These are phyloP conservation scores for Penicillium psychrofluorescens DNA, from an alignment of 495 filamentous ascomycete genomes.

Conservation along the genomic window DNA sequence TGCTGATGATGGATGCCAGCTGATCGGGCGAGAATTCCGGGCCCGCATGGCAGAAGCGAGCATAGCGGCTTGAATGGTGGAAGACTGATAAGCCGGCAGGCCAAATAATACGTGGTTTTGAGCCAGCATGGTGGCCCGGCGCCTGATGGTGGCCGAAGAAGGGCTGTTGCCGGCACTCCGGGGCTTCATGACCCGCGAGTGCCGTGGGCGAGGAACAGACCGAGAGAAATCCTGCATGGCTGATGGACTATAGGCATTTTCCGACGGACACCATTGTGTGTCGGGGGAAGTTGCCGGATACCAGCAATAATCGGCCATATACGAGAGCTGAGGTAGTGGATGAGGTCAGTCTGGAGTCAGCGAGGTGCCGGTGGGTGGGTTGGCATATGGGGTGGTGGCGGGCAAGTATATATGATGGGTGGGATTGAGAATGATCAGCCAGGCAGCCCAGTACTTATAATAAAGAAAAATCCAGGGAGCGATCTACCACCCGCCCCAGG, in stretches of 20 bases:
- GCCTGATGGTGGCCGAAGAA: slow-evolving; percentile 45
- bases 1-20: slow-evolving; percentile 59
- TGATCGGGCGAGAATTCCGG: slow-evolving; percentile 49
- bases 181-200: slow-evolving; percentile 56
- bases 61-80: slow-evolving; percentile 25
- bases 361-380: not conserved
- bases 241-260: slow-evolving; percentile 15
- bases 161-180: slow-evolving; percentile 67
- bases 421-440: slow-evolving; percentile 2
- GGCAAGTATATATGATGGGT: slow-evolving; percentile 3
- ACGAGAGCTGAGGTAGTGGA: not conserved
- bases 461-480: slow-evolving; percentile 17
- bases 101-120: slow-evolving; percentile 27
- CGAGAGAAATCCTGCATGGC: slow-evolving; percentile 24
- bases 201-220: slow-evolving; percentile 28
- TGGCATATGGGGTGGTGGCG: not conserved
- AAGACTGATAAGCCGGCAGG: slow-evolving; percentile 19
- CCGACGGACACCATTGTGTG: slow-evolving; percentile 20
- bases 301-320: slow-evolving; percentile 29
- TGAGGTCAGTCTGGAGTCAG: not conserved
- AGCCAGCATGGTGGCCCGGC: slow-evolving; percentile 40
- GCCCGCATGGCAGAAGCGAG: slow-evolving; percentile 25
- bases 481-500: slow-evolving; percentile 35
- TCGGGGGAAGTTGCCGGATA: slow-evolving; percentile 23
- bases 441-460: slow-evolving; percentile 4